Conservation (phyloP, 306 rosid species). For the Glycine soja region DNA sequence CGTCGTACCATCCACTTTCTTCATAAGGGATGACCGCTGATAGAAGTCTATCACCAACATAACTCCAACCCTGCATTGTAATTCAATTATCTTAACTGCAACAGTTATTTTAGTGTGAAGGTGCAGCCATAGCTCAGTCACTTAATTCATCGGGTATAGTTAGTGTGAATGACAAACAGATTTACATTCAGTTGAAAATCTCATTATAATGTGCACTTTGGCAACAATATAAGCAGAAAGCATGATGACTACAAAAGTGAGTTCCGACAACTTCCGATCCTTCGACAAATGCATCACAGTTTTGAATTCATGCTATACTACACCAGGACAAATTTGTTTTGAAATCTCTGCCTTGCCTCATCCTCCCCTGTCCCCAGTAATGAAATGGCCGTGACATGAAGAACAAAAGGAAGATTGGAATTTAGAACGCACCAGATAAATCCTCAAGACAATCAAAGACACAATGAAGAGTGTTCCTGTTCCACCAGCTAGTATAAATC, state of each 20-base stretch:
- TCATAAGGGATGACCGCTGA: conserved; percentile 98
- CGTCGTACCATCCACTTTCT: conserved; percentile 99
- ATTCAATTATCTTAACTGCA: conserved; percentile 32
- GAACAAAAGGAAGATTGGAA: conserved; percentile 29
- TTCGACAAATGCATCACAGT: conserved; percentile 8
- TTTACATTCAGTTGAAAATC: conserved; percentile 23
- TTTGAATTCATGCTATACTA: conserved; percentile 19
- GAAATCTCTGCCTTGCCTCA: conserved; percentile 28
- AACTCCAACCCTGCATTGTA: conserved; percentile 90
- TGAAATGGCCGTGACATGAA: conserved; percentile 12
- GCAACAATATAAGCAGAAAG: conserved; percentile 21
- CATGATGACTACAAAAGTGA: conserved; percentile 4
- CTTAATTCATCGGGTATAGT: conserved; percentile 7
- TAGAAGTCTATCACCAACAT: conserved; percentile 95
- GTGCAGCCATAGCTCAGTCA: conserved; percentile 10
- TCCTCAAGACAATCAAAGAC: conserved; percentile 79
- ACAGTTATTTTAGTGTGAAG: conserved; percentile 28
- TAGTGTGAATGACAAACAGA: conserved; percentile 1
- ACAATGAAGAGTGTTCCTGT: conserved; percentile 96
- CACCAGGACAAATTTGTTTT: conserved; percentile 26
- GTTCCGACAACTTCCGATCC: background rate
- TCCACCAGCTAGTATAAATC: conserved; percentile 94
- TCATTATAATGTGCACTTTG: conserved; percentile 11
- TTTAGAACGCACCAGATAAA: conserved; percentile 76
- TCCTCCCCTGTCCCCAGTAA: conserved; percentile 27